Evolutionary conservation across 1,284 basidiomycete genomes (phyloP).

Genomic region (Irpex sp.): DNA sequence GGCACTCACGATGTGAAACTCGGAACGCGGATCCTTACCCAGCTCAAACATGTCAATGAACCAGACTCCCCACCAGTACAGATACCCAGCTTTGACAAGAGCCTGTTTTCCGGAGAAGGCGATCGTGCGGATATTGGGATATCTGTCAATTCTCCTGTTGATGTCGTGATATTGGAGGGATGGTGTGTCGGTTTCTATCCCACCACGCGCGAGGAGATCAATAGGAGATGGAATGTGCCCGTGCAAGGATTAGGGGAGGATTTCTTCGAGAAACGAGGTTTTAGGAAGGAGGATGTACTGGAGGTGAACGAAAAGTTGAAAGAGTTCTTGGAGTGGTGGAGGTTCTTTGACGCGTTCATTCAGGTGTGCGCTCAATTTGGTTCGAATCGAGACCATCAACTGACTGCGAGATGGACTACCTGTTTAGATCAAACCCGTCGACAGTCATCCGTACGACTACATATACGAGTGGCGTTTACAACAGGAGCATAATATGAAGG

Average conservation of each 20-base stretch:
- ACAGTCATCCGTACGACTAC: conserved; percentile 44
- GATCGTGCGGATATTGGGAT: conserved; percentile 56
- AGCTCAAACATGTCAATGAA: conserved; percentile 44
- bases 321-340: conserved; percentile 63
- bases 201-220: conserved; percentile 41
- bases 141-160: conserved; percentile 48
- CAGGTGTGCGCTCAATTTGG: conserved; percentile 41
- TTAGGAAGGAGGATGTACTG: conserved; percentile 42
- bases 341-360: conserved; percentile 60
- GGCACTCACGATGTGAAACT: conserved; percentile 82
- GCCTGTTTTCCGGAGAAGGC: conserved; percentile 70
- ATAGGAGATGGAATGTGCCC: conserved; percentile 27
- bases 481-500: conserved; percentile 87
- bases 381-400: background rate
- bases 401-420: background rate
- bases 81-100: conserved; percentile 87
- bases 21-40: conserved; percentile 46
- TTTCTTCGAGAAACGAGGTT: conserved; percentile 30
- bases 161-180: conserved; percentile 86
- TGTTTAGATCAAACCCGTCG: conserved; percentile 44
- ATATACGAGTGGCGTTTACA: conserved; percentile 79
- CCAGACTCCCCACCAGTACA: conserved; percentile 31
- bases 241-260: conserved; percentile 37
- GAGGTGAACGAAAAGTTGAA: conserved; percentile 57
- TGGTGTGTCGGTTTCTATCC: conserved; percentile 79